Conservation (phyloP, 2,329 filamentous ascomycete species). For the Rutstroemia sp. region DNA sequence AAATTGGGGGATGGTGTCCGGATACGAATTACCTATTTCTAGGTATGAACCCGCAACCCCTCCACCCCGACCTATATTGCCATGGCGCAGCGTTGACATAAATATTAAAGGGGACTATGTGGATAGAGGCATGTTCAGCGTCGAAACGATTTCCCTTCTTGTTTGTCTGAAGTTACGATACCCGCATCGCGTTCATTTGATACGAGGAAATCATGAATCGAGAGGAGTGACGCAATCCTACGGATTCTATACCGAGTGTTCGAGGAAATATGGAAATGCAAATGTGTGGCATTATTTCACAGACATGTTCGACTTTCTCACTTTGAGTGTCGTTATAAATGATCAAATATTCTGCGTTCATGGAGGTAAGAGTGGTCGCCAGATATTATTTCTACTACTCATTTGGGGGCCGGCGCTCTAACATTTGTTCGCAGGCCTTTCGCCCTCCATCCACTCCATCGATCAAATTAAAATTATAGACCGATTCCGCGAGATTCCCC, state of each 20-base stretch:
- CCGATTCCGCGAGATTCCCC: slow-evolving; percentile 94
- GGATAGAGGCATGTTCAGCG: slow-evolving; percentile 95
- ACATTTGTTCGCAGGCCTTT: slow-evolving; percentile 50
- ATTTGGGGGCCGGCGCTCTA: neutral
- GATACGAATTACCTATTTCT: slow-evolving; percentile 98
- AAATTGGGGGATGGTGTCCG: slow-evolving; percentile 93
- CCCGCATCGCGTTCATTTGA: slow-evolving; percentile 89
- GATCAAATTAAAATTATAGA: slow-evolving; percentile 99
- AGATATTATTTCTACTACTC: slow-evolving; percentile 13
- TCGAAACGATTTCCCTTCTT: slow-evolving; percentile 96
- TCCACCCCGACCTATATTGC: neutral
- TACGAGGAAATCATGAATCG: slow-evolving; percentile 96
- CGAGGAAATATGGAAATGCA: slow-evolving; percentile 94
- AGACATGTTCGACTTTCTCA: slow-evolving; percentile 99
- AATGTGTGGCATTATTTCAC: slow-evolving; percentile 99
- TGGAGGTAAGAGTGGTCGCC: slow-evolving; percentile 51
- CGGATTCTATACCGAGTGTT: slow-evolving; percentile 98
- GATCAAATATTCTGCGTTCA: slow-evolving; percentile 99
- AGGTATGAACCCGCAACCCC: slow-evolving; percentile 43
- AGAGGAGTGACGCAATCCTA: slow-evolving; percentile 97
- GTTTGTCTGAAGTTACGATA: slow-evolving; percentile 97
- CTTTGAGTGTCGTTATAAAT: slow-evolving; percentile 94
- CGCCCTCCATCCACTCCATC: slow-evolving; percentile 90
- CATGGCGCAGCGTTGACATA: slow-evolving; percentile 6
- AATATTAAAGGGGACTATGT: slow-evolving; percentile 71